Evolutionary conservation across 331 rosid genomes (phyloP).

Genomic region (Ulmus americana): DNA sequence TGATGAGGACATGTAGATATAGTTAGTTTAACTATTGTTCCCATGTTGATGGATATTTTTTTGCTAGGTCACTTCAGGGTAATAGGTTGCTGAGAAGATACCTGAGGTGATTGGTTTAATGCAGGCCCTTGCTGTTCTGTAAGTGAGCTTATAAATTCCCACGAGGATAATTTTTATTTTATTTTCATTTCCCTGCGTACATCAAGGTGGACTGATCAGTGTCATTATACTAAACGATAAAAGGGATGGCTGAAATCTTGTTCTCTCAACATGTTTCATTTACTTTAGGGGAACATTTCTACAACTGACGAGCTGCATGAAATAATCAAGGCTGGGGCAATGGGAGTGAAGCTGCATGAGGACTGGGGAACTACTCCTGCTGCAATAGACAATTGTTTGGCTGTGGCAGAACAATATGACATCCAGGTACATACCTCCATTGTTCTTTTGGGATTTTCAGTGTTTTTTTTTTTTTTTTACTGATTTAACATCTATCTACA

Average conservation of each 20-base stretch:
- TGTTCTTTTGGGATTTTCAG: slow-evolving; percentile 1
- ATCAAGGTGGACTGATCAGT: slow-evolving; percentile 9
- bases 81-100: no score
- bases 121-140: no score
- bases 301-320: slow-evolving; percentile 59
- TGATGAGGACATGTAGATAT: no score
- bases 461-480: neutral
- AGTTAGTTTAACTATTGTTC: no score
- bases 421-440: slow-evolving; percentile 49
- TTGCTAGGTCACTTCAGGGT: no score
- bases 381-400: slow-evolving; percentile 68
- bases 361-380: slow-evolving; percentile 98
- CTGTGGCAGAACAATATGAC: slow-evolving; percentile 67
- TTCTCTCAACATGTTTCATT: slow-evolving; percentile 15
- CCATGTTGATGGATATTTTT: no score
- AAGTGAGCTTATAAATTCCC: no score
- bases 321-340: slow-evolving; percentile 80
- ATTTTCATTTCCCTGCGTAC: neutral
- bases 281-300: slow-evolving; percentile 69
- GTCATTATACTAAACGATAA: slow-evolving; percentile 4
- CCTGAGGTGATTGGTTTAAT: no score
- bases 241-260: slow-evolving; percentile 3
- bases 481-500: slow-evolving; percentile 4
- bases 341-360: slow-evolving; percentile 96
- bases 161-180: no score